Evolutionary conservation across 2,329 filamentous ascomycete genomes (phyloP).

Genomic region (Exophiala sp.): DNA sequence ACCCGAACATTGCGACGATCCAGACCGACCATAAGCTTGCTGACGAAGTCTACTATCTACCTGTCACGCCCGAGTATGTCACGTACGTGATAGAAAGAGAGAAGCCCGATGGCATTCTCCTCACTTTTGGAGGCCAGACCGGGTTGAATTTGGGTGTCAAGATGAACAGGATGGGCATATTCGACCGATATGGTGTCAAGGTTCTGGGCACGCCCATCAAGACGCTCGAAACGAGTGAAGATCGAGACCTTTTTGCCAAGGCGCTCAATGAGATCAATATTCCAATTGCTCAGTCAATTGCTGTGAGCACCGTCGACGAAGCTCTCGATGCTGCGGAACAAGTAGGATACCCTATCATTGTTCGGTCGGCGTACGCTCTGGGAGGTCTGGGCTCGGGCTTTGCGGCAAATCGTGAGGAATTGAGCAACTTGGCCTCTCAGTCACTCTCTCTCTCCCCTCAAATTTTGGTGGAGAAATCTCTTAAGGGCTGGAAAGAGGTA

Average conservation of each 20-base stretch:
- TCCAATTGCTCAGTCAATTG: constrained; percentile 92
- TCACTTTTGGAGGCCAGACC: constrained; percentile 96
- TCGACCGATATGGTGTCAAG: constrained; percentile 90
- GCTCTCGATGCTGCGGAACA: constrained; percentile 78
- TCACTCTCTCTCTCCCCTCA: constrained; percentile 91
- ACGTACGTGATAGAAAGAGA: constrained; percentile 96
- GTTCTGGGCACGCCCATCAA: constrained; percentile 92
- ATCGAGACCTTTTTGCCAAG: constrained; percentile 92
- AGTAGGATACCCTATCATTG: constrained; percentile 95
- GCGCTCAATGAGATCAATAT: constrained; percentile 96
- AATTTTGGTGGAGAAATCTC: constrained; percentile 94
- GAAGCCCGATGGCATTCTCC: constrained; percentile 90
- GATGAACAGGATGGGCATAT: constrained; percentile 93
- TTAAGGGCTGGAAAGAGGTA: constrained; percentile 99
- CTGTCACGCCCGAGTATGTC: constrained; percentile 95
- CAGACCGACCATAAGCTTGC: constrained; percentile 94
- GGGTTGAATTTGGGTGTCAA: constrained; percentile 93
- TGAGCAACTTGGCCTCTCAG: constrained; percentile 85
- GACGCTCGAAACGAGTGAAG: constrained; percentile 89
- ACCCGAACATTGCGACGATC: constrained; percentile 97
- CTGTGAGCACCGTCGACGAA: constrained; percentile 84
- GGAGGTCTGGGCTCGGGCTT: constrained; percentile 96
- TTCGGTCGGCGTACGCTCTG: constrained; percentile 91
- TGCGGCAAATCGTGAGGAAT: constrained; percentile 86
- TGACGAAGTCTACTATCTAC: constrained; percentile 96